Evolutionary conservation across 2,329 filamentous ascomycete species (phyloP).

Genomic region (Pseudogymnoascus sp.): DNA sequence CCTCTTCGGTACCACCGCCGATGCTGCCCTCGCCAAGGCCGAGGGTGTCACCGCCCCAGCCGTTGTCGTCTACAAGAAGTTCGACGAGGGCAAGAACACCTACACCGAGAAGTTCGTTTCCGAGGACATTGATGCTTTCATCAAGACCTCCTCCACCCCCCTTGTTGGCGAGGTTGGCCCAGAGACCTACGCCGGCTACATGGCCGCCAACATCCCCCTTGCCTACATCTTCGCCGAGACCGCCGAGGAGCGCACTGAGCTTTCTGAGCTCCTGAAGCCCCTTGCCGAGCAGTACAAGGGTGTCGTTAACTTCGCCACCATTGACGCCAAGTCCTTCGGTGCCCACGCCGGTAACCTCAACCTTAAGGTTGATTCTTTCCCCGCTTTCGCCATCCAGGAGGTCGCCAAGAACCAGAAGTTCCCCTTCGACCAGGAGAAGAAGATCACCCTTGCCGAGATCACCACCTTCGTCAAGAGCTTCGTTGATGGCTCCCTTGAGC

Average conservation of each 20-base stretch:
- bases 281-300: conserved; percentile 89
- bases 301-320: conserved; percentile 94
- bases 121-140: conserved; percentile 73
- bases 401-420: conserved; percentile 94
- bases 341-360: conserved; percentile 96
- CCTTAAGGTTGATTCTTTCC: conserved; percentile 91
- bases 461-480: conserved; percentile 81
- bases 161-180: conserved; percentile 93
- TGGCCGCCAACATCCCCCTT: conserved; percentile 82
- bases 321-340: conserved; percentile 89
- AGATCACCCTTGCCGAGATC: conserved; percentile 64
- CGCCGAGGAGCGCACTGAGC: conserved; percentile 73
- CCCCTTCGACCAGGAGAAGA: conserved; percentile 78
- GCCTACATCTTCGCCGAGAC: conserved; percentile 98
- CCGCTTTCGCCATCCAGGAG: conserved; percentile 95
- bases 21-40: conserved; percentile 75
- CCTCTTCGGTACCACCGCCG: conserved; percentile 83
- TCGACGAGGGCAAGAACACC: conserved; percentile 89
- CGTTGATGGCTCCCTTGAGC: conserved; percentile 76
- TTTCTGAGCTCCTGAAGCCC: conserved; percentile 70
- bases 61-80: conserved; percentile 92
- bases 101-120: conserved; percentile 76
- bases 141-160: conserved; percentile 77
- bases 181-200: conserved; percentile 93
- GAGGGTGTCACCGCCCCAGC: conserved; percentile 83